Conservation (phyloP, 805 yeast species). For the Maudiozyma pseudohumilis region DNA sequence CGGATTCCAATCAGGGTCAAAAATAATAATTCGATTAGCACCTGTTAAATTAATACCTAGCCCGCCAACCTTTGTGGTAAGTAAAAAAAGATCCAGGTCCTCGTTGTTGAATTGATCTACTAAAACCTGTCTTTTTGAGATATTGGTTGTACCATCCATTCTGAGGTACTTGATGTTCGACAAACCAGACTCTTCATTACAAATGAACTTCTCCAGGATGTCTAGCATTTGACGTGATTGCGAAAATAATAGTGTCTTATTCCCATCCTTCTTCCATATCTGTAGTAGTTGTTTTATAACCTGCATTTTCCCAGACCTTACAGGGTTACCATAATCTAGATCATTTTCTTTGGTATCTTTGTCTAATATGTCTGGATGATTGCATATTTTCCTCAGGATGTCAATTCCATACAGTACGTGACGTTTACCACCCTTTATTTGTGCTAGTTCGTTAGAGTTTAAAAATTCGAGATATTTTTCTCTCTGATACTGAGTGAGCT, state of each 20-base stretch:
- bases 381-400: constrained; percentile 81
- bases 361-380: constrained; percentile 82
- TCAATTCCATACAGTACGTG: constrained; percentile 87
- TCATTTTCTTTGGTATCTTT: constrained; percentile 28
- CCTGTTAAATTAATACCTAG: constrained; percentile 90
- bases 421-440: constrained; percentile 64
- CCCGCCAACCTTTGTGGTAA: constrained; percentile 95
- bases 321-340: constrained; percentile 43
- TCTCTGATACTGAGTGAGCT: constrained; percentile 67
- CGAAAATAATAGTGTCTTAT: constrained; percentile 75
- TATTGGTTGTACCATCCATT: constrained; percentile 93
- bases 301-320: constrained; percentile 79
- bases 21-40: constrained; percentile 87
- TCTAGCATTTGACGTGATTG: constrained; percentile 93
- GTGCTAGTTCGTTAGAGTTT: constrained; percentile 61
- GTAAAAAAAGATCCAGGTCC: constrained; percentile 52
- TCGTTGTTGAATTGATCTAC: constrained; percentile 75
- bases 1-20: constrained; percentile 98
- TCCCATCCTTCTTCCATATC: constrained; percentile 68
- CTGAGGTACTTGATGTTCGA: constrained; percentile 46
- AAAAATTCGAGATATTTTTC: constrained; percentile 65
- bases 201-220: constrained; percentile 63
- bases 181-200: constrained; percentile 28
- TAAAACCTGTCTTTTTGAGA: constrained; percentile 60
- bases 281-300: constrained; percentile 67